Evolutionary conservation across 495 filamentous ascomycete species (phyloP), one percentile per base, ranked within the genome.

Genomic region (Neurospora intermedia): DNA sequence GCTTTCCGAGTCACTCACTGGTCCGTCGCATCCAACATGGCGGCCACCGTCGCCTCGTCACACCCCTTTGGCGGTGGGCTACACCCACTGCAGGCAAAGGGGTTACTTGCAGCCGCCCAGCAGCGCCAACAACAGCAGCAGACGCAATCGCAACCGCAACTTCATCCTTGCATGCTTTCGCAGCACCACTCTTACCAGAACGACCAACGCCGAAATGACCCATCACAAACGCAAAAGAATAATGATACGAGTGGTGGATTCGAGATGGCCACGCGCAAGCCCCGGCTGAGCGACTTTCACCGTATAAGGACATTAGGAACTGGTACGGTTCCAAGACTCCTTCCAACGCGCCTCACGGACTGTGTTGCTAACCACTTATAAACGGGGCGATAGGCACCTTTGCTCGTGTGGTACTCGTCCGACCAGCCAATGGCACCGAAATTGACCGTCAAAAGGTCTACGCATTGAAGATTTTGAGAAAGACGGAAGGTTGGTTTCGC

Each of bases 391-490:
- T 81, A 97, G 95, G 96, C 73, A 98, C 96, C 18, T 98, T 99
- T 84, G 95, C 96, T 72, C 89, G 96, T 74, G 96, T 99, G 46
- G 97, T 94, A 90, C 89, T 98, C 70, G 91, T 92, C 43, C 88
- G 89, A 74, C 89, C 89, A 66, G 84, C 87, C 70, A 77, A 79
- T 75, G 83, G 86, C 71, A 84, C 83, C 39, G 85, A 89, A 42
- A 81, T 83, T 69, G 86, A 89, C 46, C 82, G 81, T 77, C 85
- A 87, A 79, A 90, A 91, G 80, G 92, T 98, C 6, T 98, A 92
- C 85, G 96, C 96, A 27, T 85, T 99, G 73, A 99, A 98, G 86
- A 91, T 97, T 62, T 83, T 99, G 69, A 92, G 94, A 74, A 99
- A 99, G 82, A 90, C 89, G 31, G 93, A 97, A 79, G 78, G 78